A percentile compares a stretch with the other conserved stretches of the same genome.
phyloP scores from a whole-genome alignment of 306 rosid genomes.

The Trifolium dubium region DNA sequence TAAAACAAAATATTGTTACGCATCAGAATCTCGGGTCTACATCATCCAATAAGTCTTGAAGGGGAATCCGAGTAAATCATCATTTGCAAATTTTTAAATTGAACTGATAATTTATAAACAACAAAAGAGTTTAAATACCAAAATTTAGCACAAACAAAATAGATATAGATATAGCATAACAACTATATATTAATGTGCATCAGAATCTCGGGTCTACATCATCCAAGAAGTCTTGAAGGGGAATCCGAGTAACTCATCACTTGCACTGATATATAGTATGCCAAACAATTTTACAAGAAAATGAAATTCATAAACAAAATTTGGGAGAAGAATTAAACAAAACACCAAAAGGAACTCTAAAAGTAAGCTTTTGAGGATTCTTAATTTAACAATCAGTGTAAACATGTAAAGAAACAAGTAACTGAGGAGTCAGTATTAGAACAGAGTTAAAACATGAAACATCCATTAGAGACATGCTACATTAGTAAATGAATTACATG shows the following conservation, averaged over 20 bases:
- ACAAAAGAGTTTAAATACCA: no score
- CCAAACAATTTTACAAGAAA: background rate
- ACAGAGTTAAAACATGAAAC: background rate
- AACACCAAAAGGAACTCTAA: background rate
- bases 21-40: slow-evolving; percentile 77
- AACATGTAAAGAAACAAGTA: background rate
- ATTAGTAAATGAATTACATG: background rate
- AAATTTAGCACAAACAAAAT: background rate
- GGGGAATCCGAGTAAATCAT: slow-evolving; percentile 79
- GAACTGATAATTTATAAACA: no score
- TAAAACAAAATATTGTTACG: background rate
- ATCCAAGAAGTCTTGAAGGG: slow-evolving; percentile 68
- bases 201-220: slow-evolving; percentile 79
- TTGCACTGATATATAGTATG: slow-evolving; percentile 11
- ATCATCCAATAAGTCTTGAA: slow-evolving; percentile 67
- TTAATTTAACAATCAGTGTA: background rate
- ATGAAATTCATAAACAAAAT: background rate
- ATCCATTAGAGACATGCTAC: no score
- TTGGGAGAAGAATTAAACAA: background rate
- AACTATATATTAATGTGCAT: slow-evolving; percentile 40
- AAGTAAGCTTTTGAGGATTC: background rate
- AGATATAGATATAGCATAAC: background rate
- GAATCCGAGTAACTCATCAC: slow-evolving; percentile 76
- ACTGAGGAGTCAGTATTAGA: background rate
- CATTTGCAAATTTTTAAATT: slow-evolving; percentile 38